Conservation (phyloP, 2,329 filamentous ascomycete genomes). For the Aspergillus sp. region DNA sequence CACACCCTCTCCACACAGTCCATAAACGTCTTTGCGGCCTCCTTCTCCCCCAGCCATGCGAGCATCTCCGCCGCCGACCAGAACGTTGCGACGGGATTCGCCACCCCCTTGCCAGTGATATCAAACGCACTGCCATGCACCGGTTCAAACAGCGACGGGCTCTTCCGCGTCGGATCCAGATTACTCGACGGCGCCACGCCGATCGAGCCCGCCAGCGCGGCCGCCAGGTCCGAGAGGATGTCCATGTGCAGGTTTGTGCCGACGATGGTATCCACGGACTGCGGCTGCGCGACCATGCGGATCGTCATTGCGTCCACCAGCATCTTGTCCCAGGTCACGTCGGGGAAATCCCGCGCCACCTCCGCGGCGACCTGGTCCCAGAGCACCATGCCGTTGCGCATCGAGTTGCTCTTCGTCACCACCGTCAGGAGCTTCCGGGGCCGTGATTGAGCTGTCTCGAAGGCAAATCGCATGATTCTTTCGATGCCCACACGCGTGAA, state of each 20-base stretch:
- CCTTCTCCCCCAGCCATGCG: slow-evolving; percentile 58
- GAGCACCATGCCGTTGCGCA: slow-evolving; percentile 56
- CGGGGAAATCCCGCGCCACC: slow-evolving; percentile 50
- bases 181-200: slow-evolving; percentile 70
- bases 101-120: slow-evolving; percentile 60
- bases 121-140: slow-evolving; percentile 65
- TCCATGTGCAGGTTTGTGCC: slow-evolving; percentile 60
- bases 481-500: slow-evolving; percentile 55
- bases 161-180: slow-evolving; percentile 61
- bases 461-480: slow-evolving; percentile 54
- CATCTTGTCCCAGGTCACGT: slow-evolving; percentile 56
- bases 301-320: slow-evolving; percentile 59
- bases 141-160: slow-evolving; percentile 62
- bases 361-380: slow-evolving; percentile 55
- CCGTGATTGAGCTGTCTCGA: slow-evolving; percentile 50
- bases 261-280: slow-evolving; percentile 53
- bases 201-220: slow-evolving; percentile 67
- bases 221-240: slow-evolving; percentile 68
- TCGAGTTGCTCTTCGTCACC: slow-evolving; percentile 57
- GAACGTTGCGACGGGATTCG: slow-evolving; percentile 65
- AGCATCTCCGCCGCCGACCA: slow-evolving; percentile 71
- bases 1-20: slow-evolving; percentile 61
- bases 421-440: slow-evolving; percentile 52
- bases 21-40: slow-evolving; percentile 58
- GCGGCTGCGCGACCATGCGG: slow-evolving; percentile 53